Percentiles rank a stretch among this genome's conserved stretches.
Conservation (phyloP, 78 protist species). For the Dictyostelium firmibasis region DNA sequence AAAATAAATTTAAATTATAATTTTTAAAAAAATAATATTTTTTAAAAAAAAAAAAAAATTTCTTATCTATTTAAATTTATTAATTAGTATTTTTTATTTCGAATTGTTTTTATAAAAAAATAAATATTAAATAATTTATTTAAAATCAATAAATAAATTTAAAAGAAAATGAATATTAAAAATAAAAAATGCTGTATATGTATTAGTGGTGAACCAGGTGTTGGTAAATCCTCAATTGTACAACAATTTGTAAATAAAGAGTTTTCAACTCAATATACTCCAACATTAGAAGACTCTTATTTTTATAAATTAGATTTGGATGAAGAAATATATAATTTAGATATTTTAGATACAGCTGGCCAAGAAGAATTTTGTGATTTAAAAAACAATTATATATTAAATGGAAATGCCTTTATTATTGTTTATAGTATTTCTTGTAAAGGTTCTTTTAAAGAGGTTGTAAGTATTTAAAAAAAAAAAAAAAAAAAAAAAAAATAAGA, state of each 20-base stretch:
- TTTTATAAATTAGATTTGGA: constrained; percentile 19
- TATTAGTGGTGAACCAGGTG: background rate
- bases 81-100: background rate
- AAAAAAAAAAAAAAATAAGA: no score
- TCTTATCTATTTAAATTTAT: background rate
- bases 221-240: background rate
- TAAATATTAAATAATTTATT: background rate
- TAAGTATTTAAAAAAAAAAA: background rate
- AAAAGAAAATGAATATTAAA: background rate
- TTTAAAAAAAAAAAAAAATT: background rate
- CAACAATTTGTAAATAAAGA: constrained; percentile 39
- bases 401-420: constrained; percentile 77
- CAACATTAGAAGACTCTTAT: constrained; percentile 80
- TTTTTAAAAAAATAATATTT: no score
- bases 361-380: constrained; percentile 84
- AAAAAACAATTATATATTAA: constrained; percentile 38
- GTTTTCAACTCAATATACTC: constrained; percentile 42
- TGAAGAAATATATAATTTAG: constrained; percentile 58
- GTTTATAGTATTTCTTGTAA: constrained; percentile 68
- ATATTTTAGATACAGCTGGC: constrained; percentile 96
- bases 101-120: background rate
- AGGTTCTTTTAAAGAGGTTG: constrained; percentile 90
- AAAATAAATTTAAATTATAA: background rate
- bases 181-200: background rate
- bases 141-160: no score